Evolutionary conservation across 2,329 filamentous ascomycete genomes (phyloP), one percentile per base, ranked within the genome.

Genomic region (Sordariomycetes sp.): DNA sequence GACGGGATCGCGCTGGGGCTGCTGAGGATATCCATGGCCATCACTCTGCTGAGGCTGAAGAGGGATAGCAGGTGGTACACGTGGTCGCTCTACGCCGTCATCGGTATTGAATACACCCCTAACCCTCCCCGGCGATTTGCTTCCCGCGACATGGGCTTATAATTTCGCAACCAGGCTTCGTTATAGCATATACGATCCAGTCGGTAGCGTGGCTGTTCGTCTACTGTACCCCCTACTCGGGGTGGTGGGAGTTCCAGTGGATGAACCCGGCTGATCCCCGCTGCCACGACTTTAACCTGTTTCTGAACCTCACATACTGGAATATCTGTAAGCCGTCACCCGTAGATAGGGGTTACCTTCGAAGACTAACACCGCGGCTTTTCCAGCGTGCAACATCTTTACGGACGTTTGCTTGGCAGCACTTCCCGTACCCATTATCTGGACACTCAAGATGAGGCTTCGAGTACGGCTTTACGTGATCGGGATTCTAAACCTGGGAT

Each of bases 351-450:
- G 3, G 8, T n/a, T 20, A 3, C n/a, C 43, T 11, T 3, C 10
- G 43, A 22, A n/a, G n/a, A 20, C 37, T 16, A 48, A 22, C n/a
- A 20, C 18, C 32, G n/a, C 40, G 35, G 28, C 18, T 14, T 10
- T n/a, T 4, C 12, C 43, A 67, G 66, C 64, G 18, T 66, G 66
- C 60, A 68, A 69, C 48, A 69, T 69, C 18, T 60, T 67, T 34
- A 68, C 67, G 28, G 68, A 70, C 55, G 61, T 69, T 12, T 61
- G 61, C 3, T 61, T 70, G 12, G 65, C 66, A 8, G 64, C 64
- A 2, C 55, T 70, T 32, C 68, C 68, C 1, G 59, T 70, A 7
- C 68, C 67, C 0, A 60, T 69, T 18, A 68, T 70, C n/a, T 65
- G 67, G 64, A 64, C 61, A 32, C 61, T 70, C 1, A 63, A 67